Evolutionary conservation across 176 grass and related monocot species (phyloP), one percentile per base, ranked within the genome.

Genomic region (sorghum (Sorghum bicolor)): DNA sequence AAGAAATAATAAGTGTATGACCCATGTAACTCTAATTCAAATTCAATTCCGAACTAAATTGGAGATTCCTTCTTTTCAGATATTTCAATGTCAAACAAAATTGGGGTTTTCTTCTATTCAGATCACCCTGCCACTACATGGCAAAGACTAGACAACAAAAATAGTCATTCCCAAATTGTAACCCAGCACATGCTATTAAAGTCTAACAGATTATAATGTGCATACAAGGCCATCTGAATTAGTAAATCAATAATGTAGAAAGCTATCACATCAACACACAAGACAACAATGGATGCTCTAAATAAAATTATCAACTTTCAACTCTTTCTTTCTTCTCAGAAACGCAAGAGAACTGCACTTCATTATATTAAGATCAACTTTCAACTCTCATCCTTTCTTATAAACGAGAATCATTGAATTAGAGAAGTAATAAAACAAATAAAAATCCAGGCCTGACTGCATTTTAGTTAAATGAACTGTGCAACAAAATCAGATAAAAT

Each of bases 21-120:
- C n/a, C 34, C 14, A 70, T 75, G 33, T 71, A 84, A 84, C 61
- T 64, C 26, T 30, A 74, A 84, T 84, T 75, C 53, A 22, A 90
- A 76, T 62, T 76, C 16, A 84, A 84, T 75, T 25, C 10, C 0
- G 1, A 50, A 50, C 71, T 32, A 50, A 73, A 74, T 50, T 74
- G 71, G 15, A 31, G 71, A 4, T 48, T 45, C 28, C 25, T 47
- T 31, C 26, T 48, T 48, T 29, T 72, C 78, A 75, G 32, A 43
- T 75, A 81, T 85, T 70, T 70, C 20, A 85, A 81, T 80, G 24
- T 25, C 30, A 52, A 75, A 69, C 13, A 33, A 38, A 69, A 5
- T 20, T 63, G 41, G 39, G 60, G 15, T 61, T 61, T 57, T 57
- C 10, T 62, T 78, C 68, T 84, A 66, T 67, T 47, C 4, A 20